Base-by-base conservation (phyloP, 768 basidiomycete genomes). In the Tricholoma hemisulphureum region DNA sequence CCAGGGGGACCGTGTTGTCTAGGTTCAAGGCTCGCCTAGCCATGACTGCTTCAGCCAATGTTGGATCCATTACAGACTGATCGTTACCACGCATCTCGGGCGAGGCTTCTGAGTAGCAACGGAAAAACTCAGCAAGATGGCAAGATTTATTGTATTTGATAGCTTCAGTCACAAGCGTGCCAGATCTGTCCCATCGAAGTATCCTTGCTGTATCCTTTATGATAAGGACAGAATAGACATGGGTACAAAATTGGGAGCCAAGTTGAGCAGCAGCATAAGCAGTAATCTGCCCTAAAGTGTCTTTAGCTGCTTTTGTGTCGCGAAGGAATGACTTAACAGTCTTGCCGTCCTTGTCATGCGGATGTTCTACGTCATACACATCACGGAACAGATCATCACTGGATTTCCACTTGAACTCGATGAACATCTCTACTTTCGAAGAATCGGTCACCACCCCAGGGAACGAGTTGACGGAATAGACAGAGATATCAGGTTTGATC, bases 261-360 rank as follows among this genome's bases (percentile, higher is more conserved):
- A 60, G 51, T 4, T 66, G 64, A 21, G 65, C 59, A n/a, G n/a
- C n/a, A 28, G 64, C 52, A 6, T 63, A 66, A 21, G 50, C 24
- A 0, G 64, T 59, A n/a, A 66, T 63, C 50, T 65, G 61, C 2
- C 64, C 58, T 23, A 64, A 32, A 11, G 61, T 63, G n/a, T n/a
- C n/a, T n/a, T n/a, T n/a, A n/a, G n/a, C n/a, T n/a, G 32, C 10
- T 16, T 26, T 21, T n/a, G 50, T 59, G 37, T 50, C 11, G 14
- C 18, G 7, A 41, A 41, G 39, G 39, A 41, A 41, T 41, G 39
- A 41, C 39, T 41, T 41, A 41, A 41, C 39, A 41, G 39, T 41
- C 39, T 41, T 41, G 39, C 18, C 18, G 7, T 41, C 39, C 39
- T 41, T 41, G 39, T 20, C 39, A 41, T 41, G n/a, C 39, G 18